phyloP scores from a whole-genome alignment of 345 rosid genomes.

The Dimocarpus longan region DNA sequence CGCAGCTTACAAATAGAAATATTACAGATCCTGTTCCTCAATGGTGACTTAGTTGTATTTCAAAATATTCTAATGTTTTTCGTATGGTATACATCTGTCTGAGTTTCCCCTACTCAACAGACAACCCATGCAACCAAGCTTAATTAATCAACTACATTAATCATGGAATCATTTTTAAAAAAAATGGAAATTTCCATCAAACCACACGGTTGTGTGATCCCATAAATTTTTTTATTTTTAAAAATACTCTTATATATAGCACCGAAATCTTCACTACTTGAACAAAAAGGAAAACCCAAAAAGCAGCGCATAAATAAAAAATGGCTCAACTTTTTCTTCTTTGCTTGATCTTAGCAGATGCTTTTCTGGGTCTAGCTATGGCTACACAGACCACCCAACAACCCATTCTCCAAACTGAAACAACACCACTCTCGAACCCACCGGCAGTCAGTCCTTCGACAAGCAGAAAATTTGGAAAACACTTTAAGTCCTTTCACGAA shows the following conservation, averaged over 20 bases:
- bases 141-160: conserved; percentile 1
- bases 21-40: conserved; percentile 45
- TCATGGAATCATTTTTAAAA: conserved; percentile 5
- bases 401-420: neutral
- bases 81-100: neutral
- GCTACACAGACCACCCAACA: conserved; percentile 17
- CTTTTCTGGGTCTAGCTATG: conserved; percentile 34
- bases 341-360: conserved; percentile 33
- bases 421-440: conserved; percentile 12
- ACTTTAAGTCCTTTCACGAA: conserved; percentile 7
- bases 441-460: conserved; percentile 26
- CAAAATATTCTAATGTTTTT: conserved; percentile 27
- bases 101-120: conserved; percentile 33
- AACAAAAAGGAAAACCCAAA: neutral
- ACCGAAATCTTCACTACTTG: conserved; percentile 5
- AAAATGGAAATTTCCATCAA: conserved; percentile 46
- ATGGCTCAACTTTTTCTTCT: conserved; percentile 36
- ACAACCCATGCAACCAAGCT: conserved; percentile 30
- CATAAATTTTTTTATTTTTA: neutral
- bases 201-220: conserved; percentile 35
- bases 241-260: conserved; percentile 13
- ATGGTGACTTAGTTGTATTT: conserved; percentile 35
- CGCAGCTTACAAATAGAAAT: conserved; percentile 37
- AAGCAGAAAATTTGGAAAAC: conserved; percentile 51
- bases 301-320: conserved; percentile 6